These are phyloP conservation scores for Schizothecium vesticola DNA, from an alignment of 495 filamentous ascomycete species.

Conservation along the genomic window DNA sequence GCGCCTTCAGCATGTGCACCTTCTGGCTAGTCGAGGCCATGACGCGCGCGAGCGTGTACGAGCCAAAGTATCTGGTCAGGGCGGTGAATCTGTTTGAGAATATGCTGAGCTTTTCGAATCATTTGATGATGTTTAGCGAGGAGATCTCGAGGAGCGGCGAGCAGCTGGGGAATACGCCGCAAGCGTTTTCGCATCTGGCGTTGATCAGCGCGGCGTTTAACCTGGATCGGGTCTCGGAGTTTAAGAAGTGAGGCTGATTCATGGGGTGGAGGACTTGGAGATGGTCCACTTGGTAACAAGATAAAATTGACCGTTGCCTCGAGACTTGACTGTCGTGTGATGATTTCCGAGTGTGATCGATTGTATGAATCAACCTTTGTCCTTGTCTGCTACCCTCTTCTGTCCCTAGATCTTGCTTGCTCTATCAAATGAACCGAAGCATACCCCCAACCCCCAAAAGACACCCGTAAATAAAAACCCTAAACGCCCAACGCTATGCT, in stretches of 20 bases:
- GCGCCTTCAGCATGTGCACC: constrained; percentile 74
- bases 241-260: constrained; percentile 13
- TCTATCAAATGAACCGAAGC: neutral
- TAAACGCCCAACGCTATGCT: neutral
- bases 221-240: constrained; percentile 47
- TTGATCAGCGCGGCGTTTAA: constrained; percentile 70
- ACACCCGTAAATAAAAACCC: neutral
- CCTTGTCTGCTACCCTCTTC: neutral
- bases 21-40: constrained; percentile 76
- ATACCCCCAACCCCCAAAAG: neutral
- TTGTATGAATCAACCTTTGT: neutral
- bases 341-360: neutral
- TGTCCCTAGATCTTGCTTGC: neutral
- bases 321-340: neutral
- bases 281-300: neutral
- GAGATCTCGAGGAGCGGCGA: constrained; percentile 67
- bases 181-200: constrained; percentile 68
- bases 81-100: constrained; percentile 69
- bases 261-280: neutral
- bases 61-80: constrained; percentile 54
- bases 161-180: constrained; percentile 66
- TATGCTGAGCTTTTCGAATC: constrained; percentile 65
- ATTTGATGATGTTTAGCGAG: constrained; percentile 69
- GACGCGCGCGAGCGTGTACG: constrained; percentile 61
- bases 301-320: neutral